phyloP scores from a whole-genome alignment of 352 stramenopile species.

The Globisporangium viniferum region DNA sequence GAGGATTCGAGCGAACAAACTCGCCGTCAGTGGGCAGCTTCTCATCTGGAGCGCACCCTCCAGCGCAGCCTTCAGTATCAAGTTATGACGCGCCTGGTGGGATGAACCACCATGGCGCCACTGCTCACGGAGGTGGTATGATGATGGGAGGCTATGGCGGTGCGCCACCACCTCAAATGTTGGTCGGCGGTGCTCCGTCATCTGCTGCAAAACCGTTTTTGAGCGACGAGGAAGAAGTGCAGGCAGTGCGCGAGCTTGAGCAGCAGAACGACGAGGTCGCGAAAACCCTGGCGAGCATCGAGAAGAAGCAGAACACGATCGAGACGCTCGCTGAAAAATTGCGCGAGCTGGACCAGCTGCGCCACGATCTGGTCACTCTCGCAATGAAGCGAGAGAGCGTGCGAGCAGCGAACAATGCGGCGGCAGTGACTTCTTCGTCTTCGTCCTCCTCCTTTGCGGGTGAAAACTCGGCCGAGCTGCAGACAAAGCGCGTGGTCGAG shows the following conservation, averaged over 20 bases:
- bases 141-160: conserved; percentile 14
- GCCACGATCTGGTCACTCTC: conserved; percentile 63
- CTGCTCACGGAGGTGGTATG: conserved; percentile 22
- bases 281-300: conserved; percentile 38
- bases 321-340: conserved; percentile 63
- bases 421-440: neutral
- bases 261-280: conserved; percentile 51
- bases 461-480: conserved; percentile 22
- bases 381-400: conserved; percentile 67
- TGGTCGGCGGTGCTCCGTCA: neutral
- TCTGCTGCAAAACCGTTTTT: conserved; percentile 48
- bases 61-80: conserved; percentile 13
- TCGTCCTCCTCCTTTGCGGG: conserved; percentile 8
- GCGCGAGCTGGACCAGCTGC: conserved; percentile 67
- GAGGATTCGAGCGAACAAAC: conserved; percentile 31
- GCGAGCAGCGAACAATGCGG: conserved; percentile 21
- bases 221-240: conserved; percentile 50
- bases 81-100: conserved; percentile 20
- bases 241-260: conserved; percentile 47
- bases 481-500: conserved; percentile 40
- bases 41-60: conserved; percentile 29
- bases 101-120: conserved; percentile 14
- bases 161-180: conserved; percentile 3
- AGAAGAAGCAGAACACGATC: conserved; percentile 62
- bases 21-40: conserved; percentile 43